Percentiles rank a stretch among this genome's conserved stretches.
phyloP scores from a whole-genome alignment of 495 filamentous ascomycete species.

The Talaromyces trachyspermus region DNA sequence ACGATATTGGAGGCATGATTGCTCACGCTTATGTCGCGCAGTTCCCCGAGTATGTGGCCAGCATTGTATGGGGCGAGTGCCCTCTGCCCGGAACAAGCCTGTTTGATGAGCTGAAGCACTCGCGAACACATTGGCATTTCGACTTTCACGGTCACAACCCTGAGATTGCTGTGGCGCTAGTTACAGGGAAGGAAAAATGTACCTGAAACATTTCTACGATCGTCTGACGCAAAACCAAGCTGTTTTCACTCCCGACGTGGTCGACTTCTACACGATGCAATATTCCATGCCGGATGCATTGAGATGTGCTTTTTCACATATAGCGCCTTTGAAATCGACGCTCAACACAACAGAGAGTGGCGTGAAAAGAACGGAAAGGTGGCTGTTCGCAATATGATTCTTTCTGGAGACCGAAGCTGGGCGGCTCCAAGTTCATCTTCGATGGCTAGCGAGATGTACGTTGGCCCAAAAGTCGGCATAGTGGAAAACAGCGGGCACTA shows the following conservation, averaged over 20 bases:
- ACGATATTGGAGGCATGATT: constrained; percentile 43
- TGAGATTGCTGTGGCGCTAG: constrained; percentile 33
- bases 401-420: constrained; percentile 26
- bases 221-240: constrained; percentile 25
- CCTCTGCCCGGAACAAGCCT: constrained; percentile 31
- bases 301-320: constrained; percentile 32
- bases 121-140: constrained; percentile 34
- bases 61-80: constrained; percentile 38
- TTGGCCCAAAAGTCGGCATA: constrained; percentile 16
- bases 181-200: constrained; percentile 34
- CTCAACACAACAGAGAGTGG: constrained; percentile 25
- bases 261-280: constrained; percentile 29
- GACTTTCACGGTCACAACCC: constrained; percentile 31
- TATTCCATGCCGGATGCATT: constrained; percentile 35
- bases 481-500: constrained; percentile 29
- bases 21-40: constrained; percentile 30
- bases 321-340: constrained; percentile 35
- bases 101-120: constrained; percentile 22
- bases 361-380: constrained; percentile 30
- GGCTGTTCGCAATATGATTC: constrained; percentile 24
- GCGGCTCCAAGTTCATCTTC: constrained; percentile 14
- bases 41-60: constrained; percentile 21
- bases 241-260: constrained; percentile 24
- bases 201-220: constrained; percentile 40
- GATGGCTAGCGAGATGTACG: constrained; percentile 30